Conservation (phyloP, 2,329 filamentous ascomycete genomes). For the Phoma sp. region DNA sequence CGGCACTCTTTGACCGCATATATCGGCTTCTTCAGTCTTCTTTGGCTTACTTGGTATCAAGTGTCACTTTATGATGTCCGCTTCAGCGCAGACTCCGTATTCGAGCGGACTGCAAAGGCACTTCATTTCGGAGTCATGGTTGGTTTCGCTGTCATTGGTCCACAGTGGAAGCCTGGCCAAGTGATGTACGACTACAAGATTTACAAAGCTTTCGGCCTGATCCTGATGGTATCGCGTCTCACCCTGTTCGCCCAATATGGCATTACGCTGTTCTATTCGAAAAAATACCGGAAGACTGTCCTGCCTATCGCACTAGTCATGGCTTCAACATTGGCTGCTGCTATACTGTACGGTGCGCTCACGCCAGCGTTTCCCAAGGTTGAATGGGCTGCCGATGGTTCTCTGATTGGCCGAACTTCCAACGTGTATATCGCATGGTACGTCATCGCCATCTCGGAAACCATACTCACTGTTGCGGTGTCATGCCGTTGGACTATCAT, state of each 20-base stretch:
- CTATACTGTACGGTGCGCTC: neutral
- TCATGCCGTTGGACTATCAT: neutral
- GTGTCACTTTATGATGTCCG: neutral
- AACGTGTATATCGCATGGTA: neutral
- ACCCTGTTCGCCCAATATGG: neutral
- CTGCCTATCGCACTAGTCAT: neutral
- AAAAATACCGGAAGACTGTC: neutral
- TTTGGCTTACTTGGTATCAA: neutral
- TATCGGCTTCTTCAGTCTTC: neutral
- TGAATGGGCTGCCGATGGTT: neutral
- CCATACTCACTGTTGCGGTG: neutral
- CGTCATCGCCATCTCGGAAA: neutral
- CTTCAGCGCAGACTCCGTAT: neutral
- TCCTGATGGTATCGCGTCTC: neutral
- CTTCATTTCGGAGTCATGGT: neutral
- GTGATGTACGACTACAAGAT: neutral
- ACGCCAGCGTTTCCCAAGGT: neutral
- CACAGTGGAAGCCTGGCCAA: neutral
- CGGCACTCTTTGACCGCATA: neutral
- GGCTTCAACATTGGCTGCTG: neutral
- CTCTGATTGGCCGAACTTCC: neutral
- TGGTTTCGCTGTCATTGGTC: neutral
- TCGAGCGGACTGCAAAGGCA: neutral
- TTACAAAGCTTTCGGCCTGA: neutral
- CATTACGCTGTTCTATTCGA: neutral